Conservation (phyloP, 2,329 filamentous ascomycete genomes). For the Didymella keratinophila region DNA sequence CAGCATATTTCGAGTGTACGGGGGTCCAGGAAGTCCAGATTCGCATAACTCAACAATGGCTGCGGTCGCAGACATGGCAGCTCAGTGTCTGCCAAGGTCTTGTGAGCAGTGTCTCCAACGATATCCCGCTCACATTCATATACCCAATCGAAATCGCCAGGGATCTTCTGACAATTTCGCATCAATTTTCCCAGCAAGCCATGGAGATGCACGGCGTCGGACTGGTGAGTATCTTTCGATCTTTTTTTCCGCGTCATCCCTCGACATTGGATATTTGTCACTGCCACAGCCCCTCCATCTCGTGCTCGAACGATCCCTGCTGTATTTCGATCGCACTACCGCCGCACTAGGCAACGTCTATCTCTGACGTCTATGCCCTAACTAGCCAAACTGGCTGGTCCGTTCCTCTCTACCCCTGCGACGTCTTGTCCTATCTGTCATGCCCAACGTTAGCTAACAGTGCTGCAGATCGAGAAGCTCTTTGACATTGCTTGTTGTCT, state of each 20-base stretch:
- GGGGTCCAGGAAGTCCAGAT: conserved; percentile 74
- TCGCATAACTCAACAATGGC: conserved; percentile 74
- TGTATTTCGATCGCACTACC: conserved; percentile 9
- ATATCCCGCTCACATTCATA: conserved; percentile 68
- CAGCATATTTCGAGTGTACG: conserved; percentile 64
- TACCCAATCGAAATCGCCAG: conserved; percentile 68
- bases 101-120: conserved; percentile 65
- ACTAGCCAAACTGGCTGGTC: conserved; percentile 22
- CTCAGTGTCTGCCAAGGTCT: conserved; percentile 71
- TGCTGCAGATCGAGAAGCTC: conserved; percentile 73
- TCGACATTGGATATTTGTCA: conserved; percentile 16
- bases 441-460: conserved; percentile 31
- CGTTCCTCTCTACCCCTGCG: conserved; percentile 28
- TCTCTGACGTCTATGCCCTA: conserved; percentile 36
- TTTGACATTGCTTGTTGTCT: too few relatives aligned
- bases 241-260: conserved; percentile 17
- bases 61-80: conserved; percentile 76
- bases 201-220: conserved; percentile 79
- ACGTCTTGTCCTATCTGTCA: conserved; percentile 8
- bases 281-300: conserved; percentile 21
- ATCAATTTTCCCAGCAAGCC: conserved; percentile 73
- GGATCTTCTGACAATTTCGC: conserved; percentile 68
- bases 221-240: conserved; percentile 63
- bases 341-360: conserved; percentile 37
- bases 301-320: conserved; percentile 31